Base-by-base conservation (phyloP, 1,284 basidiomycete species). In the Stereum hirsutum region DNA sequence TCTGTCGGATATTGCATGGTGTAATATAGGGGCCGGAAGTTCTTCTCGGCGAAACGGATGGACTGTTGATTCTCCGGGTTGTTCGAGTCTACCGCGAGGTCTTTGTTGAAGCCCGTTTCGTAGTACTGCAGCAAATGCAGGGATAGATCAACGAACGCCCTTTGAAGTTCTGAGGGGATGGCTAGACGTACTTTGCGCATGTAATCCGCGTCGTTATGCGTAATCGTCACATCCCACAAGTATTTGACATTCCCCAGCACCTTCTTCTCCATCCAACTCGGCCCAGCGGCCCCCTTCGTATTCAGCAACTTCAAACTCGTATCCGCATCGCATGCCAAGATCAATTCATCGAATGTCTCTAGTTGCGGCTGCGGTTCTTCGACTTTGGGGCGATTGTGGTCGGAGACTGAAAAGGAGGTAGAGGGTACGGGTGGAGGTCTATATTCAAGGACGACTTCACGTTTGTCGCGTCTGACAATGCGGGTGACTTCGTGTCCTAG, bases 191-290 rank as follows among this genome's bases (percentile, higher is more conserved):
- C 71, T 63, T 72, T 70, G 49, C 69, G 57, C 72, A 78, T 77
- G 53, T 77, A 79, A 0, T 66, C 63, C 7, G 66, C 49, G 48
- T 79, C 75, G 45, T 63, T 66, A 53, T 80, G 78, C 1, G 76
- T 80, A 42, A 76, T 69, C 5, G 75, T 80, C 17, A 79, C 64
- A 49, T 82, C 75, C 65, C 64, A 65, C 6, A 71, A 59, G 46
- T 70, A 71, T 60, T 75, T 75, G 38, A 80, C 75, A 43, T 66
- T 73, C 12, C 81, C 78, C 26, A 85, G 58, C 5, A 84, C 67
- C 38, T 62, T 65, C 50, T 61, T 69, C 58, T 85, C 81, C 49
- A 74, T 59, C 68, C 71, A 77, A 2, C 65, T 63, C 2, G 78
- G 74, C 19, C 41, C 38, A 5, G 38, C 38, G 24, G 23, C 31